Conservation (phyloP, 129 eudicot genomes). For the Pulicaria dysenterica region DNA sequence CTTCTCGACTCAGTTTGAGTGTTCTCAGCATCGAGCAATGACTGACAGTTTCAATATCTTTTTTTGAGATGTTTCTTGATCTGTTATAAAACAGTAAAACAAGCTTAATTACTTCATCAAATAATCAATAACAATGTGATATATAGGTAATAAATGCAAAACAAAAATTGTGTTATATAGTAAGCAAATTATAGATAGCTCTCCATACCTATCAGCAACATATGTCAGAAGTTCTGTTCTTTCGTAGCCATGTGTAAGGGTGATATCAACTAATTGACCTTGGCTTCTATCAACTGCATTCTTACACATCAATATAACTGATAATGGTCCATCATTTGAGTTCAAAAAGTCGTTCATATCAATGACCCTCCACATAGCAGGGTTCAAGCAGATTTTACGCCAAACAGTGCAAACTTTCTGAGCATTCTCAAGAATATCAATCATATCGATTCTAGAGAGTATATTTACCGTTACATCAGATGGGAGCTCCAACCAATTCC, state of each 20-base stretch:
- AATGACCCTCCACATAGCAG: conserved; percentile 15
- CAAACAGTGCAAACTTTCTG: conserved; percentile 13
- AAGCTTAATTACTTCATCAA: too few species aligned
- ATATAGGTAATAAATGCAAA: too few species aligned
- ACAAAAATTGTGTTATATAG: too few species aligned
- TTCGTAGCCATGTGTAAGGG: neutral
- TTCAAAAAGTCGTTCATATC: neutral
- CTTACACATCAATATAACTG: neutral
- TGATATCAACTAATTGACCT: conserved; percentile 22
- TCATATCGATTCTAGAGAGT: neutral
- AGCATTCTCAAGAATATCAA: neutral
- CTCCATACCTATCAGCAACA: conserved; percentile 20
- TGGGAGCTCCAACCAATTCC: conserved; percentile 23
- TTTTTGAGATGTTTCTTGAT: conserved; percentile 4
- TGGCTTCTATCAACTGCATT: conserved; percentile 7
- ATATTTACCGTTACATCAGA: conserved; percentile 7
- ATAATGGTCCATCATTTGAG: neutral
- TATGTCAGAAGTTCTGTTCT: neutral
- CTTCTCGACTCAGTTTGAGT: too few species aligned
- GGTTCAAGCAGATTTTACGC: conserved; percentile 18
- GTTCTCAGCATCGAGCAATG: too few species aligned
- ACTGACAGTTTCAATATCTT: too few species aligned
- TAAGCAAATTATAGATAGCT: neutral
- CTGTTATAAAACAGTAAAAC: neutral
- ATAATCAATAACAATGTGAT: too few species aligned